A percentile compares a stretch with the other conserved stretches of the same genome.
Conservation (phyloP, 179 eudicot genomes). For the Sideroxylon spinosum region DNA sequence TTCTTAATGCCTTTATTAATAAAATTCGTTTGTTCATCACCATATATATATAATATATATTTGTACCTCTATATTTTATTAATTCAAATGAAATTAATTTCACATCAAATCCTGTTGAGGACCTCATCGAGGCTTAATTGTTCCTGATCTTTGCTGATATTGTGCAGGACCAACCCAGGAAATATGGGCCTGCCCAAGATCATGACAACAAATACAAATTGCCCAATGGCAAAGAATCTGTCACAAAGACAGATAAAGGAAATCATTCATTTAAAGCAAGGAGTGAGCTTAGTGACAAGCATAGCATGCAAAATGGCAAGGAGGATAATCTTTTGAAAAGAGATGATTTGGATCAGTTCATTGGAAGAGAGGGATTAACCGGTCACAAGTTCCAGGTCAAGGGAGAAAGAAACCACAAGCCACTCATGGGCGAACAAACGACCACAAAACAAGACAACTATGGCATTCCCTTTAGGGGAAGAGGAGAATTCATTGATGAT, state of each 20-base stretch:
- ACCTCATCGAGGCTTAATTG: constrained; percentile 7
- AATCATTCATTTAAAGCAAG: constrained; percentile 27
- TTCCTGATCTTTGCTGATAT: background rate
- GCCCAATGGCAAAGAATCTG: constrained; percentile 30
- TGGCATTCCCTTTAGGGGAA: constrained; percentile 22
- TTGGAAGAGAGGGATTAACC: constrained; percentile 27
- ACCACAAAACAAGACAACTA: constrained; percentile 30
- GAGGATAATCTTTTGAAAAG: constrained; percentile 24
- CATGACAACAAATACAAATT: constrained; percentile 24
- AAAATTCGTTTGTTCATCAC: too few relatives aligned
- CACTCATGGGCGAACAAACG: constrained; percentile 23
- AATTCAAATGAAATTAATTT: background rate
- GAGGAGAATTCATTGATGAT: constrained; percentile 19
- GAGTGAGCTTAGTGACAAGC: constrained; percentile 24
- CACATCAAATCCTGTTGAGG: background rate
- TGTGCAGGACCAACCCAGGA: constrained; percentile 42
- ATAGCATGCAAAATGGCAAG: constrained; percentile 17
- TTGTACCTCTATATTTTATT: background rate
- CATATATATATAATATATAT: too few relatives aligned
- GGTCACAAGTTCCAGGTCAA: background rate
- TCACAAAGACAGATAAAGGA: constrained; percentile 25
- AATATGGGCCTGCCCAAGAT: constrained; percentile 24
- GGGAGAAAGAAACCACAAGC: constrained; percentile 20
- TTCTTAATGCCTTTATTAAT: too few relatives aligned
- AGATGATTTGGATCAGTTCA: constrained; percentile 30